Percentiles rank a stretch among this genome's conserved stretches.
These are phyloP conservation scores for Cladosporium austrohemisphaericum DNA, from an alignment of 2,329 filamentous ascomycete genomes.

Conservation along the genomic window DNA sequence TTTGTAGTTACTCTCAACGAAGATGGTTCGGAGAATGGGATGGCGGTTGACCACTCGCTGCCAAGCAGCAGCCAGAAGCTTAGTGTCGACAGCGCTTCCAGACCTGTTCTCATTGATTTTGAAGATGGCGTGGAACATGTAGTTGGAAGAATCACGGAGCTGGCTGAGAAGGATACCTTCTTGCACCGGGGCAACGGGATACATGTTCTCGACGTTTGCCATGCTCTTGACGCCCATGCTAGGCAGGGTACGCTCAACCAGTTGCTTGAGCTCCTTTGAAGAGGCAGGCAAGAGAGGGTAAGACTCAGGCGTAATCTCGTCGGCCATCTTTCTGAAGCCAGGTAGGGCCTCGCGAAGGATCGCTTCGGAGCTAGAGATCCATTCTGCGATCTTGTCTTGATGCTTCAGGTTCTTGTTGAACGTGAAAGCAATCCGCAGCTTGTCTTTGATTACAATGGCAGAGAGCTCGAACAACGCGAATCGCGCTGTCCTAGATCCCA, in stretches of 20 bases:
- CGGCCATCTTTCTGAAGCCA: slow-evolving; percentile 7
- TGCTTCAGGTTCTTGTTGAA: slow-evolving; percentile 13
- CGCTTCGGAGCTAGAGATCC: slow-evolving; percentile 10
- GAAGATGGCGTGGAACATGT: slow-evolving; percentile 16
- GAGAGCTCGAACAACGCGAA: slow-evolving; percentile 11
- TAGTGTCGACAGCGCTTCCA: slow-evolving; percentile 25
- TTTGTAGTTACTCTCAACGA: slow-evolving; percentile 24
- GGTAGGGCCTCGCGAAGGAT: slow-evolving; percentile 8
- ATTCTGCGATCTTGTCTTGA: slow-evolving; percentile 8
- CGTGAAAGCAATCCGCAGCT: slow-evolving; percentile 12
- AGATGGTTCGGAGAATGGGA: slow-evolving; percentile 39
- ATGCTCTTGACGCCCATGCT: slow-evolving; percentile 6
- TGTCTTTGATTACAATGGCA: slow-evolving; percentile 12
- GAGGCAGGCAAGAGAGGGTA: slow-evolving; percentile 3
- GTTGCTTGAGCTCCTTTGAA: slow-evolving; percentile 12
- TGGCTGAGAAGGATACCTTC: slow-evolving; percentile 16
- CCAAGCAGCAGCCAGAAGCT: slow-evolving; percentile 36
- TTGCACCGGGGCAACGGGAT: slow-evolving; percentile 15
- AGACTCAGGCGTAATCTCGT: slow-evolving; percentile 2
- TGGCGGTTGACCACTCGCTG: slow-evolving; percentile 29
- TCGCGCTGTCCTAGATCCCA: slow-evolving; percentile 10
- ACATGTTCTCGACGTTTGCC: slow-evolving; percentile 8
- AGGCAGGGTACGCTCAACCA: slow-evolving; percentile 5
- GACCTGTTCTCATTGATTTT: slow-evolving; percentile 11
- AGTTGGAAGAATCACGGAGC: slow-evolving; percentile 11